A percentile compares a stretch with the other conserved stretches of the same genome.
Conservation (phyloP, 2,329 filamentous ascomycete genomes). For the Endothia cerciana region DNA sequence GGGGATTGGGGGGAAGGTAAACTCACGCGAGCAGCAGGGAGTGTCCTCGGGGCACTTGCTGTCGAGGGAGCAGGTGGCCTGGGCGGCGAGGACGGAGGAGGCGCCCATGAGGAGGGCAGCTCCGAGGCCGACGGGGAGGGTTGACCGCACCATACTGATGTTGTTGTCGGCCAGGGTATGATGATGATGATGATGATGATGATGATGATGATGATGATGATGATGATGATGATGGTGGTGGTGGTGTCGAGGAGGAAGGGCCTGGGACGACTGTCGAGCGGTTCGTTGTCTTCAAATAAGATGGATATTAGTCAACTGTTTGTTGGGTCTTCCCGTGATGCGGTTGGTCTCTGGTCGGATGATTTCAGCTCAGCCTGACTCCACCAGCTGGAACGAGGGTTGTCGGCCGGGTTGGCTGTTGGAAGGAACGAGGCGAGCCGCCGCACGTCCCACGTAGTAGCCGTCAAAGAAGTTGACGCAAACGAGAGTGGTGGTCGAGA, state of each 20-base stretch:
- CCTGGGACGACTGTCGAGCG: background rate
- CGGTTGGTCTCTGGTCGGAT: background rate
- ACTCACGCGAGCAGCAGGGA: conserved; percentile 83
- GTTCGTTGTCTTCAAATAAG: background rate
- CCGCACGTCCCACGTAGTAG: background rate
- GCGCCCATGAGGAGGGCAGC: conserved; percentile 44
- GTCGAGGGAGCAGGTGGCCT: conserved; percentile 49
- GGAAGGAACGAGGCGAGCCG: conserved; percentile 1
- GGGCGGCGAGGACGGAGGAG: conserved; percentile 41
- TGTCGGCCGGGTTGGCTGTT: background rate
- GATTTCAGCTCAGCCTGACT: background rate
- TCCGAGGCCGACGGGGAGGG: conserved; percentile 38
- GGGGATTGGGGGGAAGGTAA: background rate
- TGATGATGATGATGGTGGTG: background rate
- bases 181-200: background rate
- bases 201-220: background rate
- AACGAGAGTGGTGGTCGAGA: conserved; percentile 1
- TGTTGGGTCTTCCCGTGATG: background rate
- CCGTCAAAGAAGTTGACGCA: background rate
- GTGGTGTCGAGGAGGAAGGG: background rate
- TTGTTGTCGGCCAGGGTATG: background rate
- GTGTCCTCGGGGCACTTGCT: conserved; percentile 70
- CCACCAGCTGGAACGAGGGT: background rate
- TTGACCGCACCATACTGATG: conserved; percentile 36
- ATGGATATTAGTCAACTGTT: background rate